Evolutionary conservation across 2,329 filamentous ascomycete genomes (phyloP).

Genomic region (Ceratocystis smalleyi): DNA sequence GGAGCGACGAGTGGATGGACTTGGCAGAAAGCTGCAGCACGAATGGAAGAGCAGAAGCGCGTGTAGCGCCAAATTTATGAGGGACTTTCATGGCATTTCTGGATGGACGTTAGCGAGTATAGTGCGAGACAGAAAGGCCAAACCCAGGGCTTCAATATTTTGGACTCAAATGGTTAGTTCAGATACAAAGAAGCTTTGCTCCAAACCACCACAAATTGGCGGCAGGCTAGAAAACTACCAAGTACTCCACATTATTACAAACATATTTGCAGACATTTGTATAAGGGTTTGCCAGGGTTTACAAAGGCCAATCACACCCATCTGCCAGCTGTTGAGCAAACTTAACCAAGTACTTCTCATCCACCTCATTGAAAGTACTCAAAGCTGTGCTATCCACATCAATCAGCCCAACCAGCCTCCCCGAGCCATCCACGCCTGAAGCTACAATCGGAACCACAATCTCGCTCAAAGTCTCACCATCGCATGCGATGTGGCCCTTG

Average conservation of each 20-base stretch:
- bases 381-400: conserved; percentile 60
- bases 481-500: conserved; percentile 69
- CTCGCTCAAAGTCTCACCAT: conserved; percentile 60
- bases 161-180: no score
- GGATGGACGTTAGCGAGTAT: not conserved
- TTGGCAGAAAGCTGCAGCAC: not conserved
- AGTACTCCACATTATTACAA: not conserved
- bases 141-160: no score
- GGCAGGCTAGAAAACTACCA: not conserved
- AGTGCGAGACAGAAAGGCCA: not conserved
- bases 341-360: conserved; percentile 49
- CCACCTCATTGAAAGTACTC: conserved; percentile 53
- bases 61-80: not conserved
- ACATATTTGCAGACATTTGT: not conserved
- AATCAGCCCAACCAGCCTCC: conserved; percentile 54
- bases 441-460: conserved; percentile 60
- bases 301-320: conserved; percentile 47
- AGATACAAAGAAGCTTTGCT: not conserved
- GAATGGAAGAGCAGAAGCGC: not conserved
- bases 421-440: conserved; percentile 22
- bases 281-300: conserved; percentile 8
- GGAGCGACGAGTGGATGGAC: not conserved
- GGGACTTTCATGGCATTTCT: conserved; percentile 1
- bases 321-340: conserved; percentile 43
- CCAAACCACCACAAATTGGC: not conserved